Percentiles rank a stretch among this genome's conserved stretches.
These are phyloP conservation scores for Lentinula guzmanii DNA, from an alignment of 768 basidiomycete genomes.

Conservation along the genomic window DNA sequence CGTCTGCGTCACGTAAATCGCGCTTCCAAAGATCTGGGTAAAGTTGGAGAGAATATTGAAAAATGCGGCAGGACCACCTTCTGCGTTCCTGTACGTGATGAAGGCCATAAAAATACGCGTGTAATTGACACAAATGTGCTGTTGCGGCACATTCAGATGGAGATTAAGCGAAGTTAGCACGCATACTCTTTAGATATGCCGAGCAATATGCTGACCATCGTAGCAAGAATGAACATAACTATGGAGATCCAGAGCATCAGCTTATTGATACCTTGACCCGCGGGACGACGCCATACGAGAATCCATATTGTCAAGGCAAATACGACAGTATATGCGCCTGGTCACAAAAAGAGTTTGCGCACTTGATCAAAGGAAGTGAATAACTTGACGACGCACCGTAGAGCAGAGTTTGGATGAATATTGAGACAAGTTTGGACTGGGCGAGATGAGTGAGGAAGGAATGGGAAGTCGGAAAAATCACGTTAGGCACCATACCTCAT, in stretches of 20 bases:
- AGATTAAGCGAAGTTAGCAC: no score
- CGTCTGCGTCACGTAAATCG: slow-evolving; percentile 30
- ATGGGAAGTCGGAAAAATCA: background rate
- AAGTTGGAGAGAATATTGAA: slow-evolving; percentile 27
- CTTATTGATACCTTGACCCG: slow-evolving; percentile 18
- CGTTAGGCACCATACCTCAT: background rate
- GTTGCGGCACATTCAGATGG: background rate
- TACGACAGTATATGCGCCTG: slow-evolving; percentile 23
- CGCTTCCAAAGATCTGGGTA: slow-evolving; percentile 30
- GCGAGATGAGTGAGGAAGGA: background rate
- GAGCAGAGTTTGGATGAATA: slow-evolving; percentile 21
- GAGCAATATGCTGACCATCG: slow-evolving; percentile 17
- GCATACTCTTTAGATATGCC: background rate
- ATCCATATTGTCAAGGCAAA: slow-evolving; percentile 24
- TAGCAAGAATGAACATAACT: slow-evolving; percentile 25
- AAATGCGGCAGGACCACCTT: slow-evolving; percentile 22
- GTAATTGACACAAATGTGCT: slow-evolving; percentile 32
- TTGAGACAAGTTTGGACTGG: slow-evolving; percentile 20
- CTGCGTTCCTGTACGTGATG: slow-evolving; percentile 17
- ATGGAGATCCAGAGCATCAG: slow-evolving; percentile 25
- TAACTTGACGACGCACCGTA: slow-evolving; percentile 14
- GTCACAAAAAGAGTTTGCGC: background rate
- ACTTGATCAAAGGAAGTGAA: background rate
- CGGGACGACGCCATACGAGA: slow-evolving; percentile 19
- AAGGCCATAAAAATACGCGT: slow-evolving; percentile 30